Conservation (phyloP, 768 basidiomycete species). For the Mycena belliarum region DNA sequence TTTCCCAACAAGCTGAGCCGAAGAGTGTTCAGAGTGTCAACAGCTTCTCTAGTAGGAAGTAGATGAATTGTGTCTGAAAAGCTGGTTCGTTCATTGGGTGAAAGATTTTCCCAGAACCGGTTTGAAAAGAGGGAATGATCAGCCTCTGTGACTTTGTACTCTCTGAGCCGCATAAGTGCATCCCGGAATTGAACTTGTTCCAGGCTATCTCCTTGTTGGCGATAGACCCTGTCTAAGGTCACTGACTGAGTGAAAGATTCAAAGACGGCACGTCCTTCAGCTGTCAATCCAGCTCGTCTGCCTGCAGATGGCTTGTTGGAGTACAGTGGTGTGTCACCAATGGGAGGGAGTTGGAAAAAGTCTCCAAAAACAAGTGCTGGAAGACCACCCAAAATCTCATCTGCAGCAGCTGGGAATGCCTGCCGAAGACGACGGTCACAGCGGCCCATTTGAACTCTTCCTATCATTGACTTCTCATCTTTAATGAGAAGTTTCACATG, state of each 20-base stretch:
- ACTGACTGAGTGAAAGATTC: slow-evolving; percentile 2
- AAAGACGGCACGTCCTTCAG: neutral
- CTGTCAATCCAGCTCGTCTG: neutral
- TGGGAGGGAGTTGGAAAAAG: slow-evolving; percentile 31
- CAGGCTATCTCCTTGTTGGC: neutral
- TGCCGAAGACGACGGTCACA: slow-evolving; percentile 22
- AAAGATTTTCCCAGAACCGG: neutral
- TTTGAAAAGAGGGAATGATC: neutral
- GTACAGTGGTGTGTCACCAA: neutral
- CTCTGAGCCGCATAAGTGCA: neutral
- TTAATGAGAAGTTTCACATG: slow-evolving; percentile 22
- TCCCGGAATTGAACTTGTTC: neutral
- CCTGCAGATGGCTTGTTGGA: neutral
- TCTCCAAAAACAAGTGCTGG: slow-evolving; percentile 28
- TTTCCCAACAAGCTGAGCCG: neutral
- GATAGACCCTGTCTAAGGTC: neutral
- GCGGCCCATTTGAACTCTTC: slow-evolving; percentile 18
- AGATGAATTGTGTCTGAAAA: slow-evolving; percentile 2
- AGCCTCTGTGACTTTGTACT: neutral
- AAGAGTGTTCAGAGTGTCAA: neutral
- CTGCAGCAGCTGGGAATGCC: slow-evolving; percentile 6
- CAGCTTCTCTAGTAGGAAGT: slow-evolving; percentile 9
- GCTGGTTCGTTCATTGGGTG: neutral
- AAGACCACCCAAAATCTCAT: slow-evolving; percentile 22
- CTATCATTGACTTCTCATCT: slow-evolving; percentile 32